Base-by-base conservation (phyloP, 1,284 basidiomycete genomes). In the Cutaneotrichosporon cavernicola region DNA sequence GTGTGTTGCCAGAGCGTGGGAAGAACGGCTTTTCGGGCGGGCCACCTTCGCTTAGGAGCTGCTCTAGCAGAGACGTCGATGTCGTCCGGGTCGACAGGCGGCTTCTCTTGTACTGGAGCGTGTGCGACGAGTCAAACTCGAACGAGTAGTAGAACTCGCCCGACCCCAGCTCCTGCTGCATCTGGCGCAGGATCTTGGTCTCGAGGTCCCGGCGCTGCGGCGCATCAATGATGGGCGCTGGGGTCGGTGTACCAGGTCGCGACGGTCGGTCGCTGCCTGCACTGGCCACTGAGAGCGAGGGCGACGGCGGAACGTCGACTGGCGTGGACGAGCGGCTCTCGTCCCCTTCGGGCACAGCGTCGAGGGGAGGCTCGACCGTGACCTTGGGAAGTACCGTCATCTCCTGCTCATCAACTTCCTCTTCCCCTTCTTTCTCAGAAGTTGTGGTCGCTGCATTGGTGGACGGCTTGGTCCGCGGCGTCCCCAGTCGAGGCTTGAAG, bases 41-140 rank as follows among this genome's bases (percentile, higher is more conserved):
- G 5, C 55, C 55, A 2, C 55, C 55, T 11, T 56, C 52, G 10
- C 40, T 53, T 3, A 78, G 64, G 13, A 78, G 64, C 38, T 70
- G 61, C 10, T 69, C 69, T 13, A 77, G 67, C 0, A 74, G 69
- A 0, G 63, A 56, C 26, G 61, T 64, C 9, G 70, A 69, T 2
- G 68, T 65, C 6, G 64, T 65, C 1, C 72, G 62, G n/a, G 69
- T 64, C 9, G 70, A 58, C 21, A 82, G 62, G 2, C 72, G 70
- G 9, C 73, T 67, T 9, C 81, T 73, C 70, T 84, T 84, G 63
- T 76, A 73, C 66, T 84, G 83, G 31, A 84, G 68, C 1, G 81
- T 78, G 36, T 80, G 81, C 4, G 84, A 84, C 36, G 84, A 76
- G 70, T 85, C 84, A 58, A 81, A 78, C 47, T 82, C 81, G 73